Conservation (phyloP, 768 basidiomycete genomes). For the Fibroporia radiculosa region DNA sequence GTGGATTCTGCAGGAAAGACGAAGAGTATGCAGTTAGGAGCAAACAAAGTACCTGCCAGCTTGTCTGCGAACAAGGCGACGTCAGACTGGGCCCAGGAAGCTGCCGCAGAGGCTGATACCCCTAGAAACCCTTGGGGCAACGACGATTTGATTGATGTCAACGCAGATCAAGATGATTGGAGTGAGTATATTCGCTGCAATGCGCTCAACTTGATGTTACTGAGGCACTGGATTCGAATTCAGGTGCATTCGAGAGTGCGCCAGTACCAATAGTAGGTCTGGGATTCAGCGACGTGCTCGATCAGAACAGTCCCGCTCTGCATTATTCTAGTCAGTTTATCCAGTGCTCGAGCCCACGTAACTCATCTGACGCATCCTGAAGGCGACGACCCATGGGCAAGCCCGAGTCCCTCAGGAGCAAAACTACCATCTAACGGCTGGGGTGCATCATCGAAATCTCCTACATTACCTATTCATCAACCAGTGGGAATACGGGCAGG, state of each 20-base stretch:
- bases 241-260: conserved; percentile 27
- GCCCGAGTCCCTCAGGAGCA: neutral
- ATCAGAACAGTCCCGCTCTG: neutral
- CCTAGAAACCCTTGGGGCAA: conserved; percentile 54
- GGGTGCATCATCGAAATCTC: neutral
- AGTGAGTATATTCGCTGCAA: conserved; percentile 40
- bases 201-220: neutral
- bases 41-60: conserved; percentile 36
- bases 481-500: neutral
- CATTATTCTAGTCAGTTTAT: neutral
- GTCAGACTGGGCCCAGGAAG: conserved; percentile 53
- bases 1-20: conserved; percentile 22
- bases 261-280: conserved; percentile 2
- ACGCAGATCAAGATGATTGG: conserved; percentile 93
- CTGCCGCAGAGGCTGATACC: conserved; percentile 33
- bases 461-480: conserved; percentile 1
- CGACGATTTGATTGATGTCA: conserved; percentile 86
- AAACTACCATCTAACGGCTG: neutral
- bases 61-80: conserved; percentile 32
- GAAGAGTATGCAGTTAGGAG: conserved; percentile 68
- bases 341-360: neutral
- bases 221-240: neutral
- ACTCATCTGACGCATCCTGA: too few relatives aligned
- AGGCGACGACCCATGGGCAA: neutral
- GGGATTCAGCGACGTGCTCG: neutral